phyloP scores from a whole-genome alignment of 495 filamentous ascomycete species.

The Darksidea phi region DNA sequence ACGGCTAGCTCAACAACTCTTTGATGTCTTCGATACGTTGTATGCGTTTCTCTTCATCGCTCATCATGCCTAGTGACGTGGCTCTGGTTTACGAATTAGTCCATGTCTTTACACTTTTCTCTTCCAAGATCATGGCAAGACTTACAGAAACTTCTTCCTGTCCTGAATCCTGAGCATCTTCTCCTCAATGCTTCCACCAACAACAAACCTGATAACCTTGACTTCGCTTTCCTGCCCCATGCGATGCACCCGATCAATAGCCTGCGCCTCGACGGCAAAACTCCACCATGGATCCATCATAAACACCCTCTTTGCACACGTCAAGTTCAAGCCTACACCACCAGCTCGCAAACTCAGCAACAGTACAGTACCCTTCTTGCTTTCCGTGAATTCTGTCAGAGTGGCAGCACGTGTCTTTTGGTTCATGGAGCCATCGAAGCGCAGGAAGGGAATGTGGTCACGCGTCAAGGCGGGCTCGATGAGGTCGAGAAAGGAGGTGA shows the following conservation, averaged over 20 bases:
- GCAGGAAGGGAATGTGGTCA: constrained; percentile 72
- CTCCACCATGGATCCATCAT: constrained; percentile 99
- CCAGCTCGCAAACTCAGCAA: constrained; percentile 85
- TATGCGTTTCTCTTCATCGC: constrained; percentile 85
- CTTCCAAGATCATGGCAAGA: constrained; percentile 6
- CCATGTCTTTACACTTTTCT: too few species aligned
- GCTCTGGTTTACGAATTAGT: constrained; percentile 58
- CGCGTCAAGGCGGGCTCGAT: constrained; percentile 73
- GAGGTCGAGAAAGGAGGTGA: constrained; percentile 92
- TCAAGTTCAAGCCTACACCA: constrained; percentile 91
- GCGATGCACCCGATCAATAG: constrained; percentile 97
- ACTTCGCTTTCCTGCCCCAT: constrained; percentile 94
- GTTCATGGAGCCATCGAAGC: constrained; percentile 86
- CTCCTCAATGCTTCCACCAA: constrained; percentile 87
- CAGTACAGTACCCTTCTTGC: constrained; percentile 56
- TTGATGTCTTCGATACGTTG: constrained; percentile 92
- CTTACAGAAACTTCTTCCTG: constrained; percentile 90
- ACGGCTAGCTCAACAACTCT: constrained; percentile 72
- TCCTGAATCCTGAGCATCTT: constrained; percentile 94
- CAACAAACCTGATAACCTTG: constrained; percentile 79
- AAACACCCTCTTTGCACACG: constrained; percentile 80
- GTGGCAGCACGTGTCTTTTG: constrained; percentile 80
- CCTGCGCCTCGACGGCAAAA: constrained; percentile 93
- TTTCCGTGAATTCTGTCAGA: constrained; percentile 64
- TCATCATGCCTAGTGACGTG: constrained; percentile 88